Evolutionary conservation across 371 early-diverging fungal genomes (phyloP).

Genomic region (Phascolomyces articulosus): DNA sequence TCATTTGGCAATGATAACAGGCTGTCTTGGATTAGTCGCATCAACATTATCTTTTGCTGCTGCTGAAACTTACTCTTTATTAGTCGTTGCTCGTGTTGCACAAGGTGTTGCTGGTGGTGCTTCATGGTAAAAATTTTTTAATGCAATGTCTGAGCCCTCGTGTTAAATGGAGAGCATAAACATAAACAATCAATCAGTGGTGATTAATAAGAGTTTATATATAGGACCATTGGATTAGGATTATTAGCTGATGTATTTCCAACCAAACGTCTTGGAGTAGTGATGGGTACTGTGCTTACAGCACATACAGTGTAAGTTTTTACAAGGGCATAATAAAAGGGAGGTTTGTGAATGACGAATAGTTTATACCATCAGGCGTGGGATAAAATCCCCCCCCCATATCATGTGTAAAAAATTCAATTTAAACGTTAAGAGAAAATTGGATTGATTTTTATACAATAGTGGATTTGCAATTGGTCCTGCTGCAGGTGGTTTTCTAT

Average conservation of each 20-base stretch:
- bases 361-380: too few relatives aligned
- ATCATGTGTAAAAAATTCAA: background rate
- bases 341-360: too few relatives aligned
- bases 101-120: slow-evolving; percentile 83
- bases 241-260: slow-evolving; percentile 83
- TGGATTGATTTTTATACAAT: background rate
- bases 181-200: background rate
- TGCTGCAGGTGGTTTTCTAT: slow-evolving; percentile 76
- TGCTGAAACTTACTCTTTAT: slow-evolving; percentile 65
- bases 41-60: slow-evolving; percentile 74
- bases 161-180: too few relatives aligned
- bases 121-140: slow-evolving; percentile 59
- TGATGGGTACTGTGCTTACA: slow-evolving; percentile 77
- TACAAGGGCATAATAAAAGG: background rate
- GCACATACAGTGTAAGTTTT: slow-evolving; percentile 60
- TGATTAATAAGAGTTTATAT: background rate
- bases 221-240: slow-evolving; percentile 73
- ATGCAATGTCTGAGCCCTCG: too few relatives aligned
- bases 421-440: too few relatives aligned
- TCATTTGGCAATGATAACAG: too few relatives aligned
- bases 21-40: slow-evolving; percentile 54
- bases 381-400: too few relatives aligned
- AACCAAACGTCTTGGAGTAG: slow-evolving; percentile 66
- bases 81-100: slow-evolving; percentile 75
- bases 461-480: slow-evolving; percentile 78